Percentiles rank a stretch among this genome's conserved stretches.
phyloP scores from a whole-genome alignment of 2,329 filamentous ascomycete species.

The Hortaea werneckii region DNA sequence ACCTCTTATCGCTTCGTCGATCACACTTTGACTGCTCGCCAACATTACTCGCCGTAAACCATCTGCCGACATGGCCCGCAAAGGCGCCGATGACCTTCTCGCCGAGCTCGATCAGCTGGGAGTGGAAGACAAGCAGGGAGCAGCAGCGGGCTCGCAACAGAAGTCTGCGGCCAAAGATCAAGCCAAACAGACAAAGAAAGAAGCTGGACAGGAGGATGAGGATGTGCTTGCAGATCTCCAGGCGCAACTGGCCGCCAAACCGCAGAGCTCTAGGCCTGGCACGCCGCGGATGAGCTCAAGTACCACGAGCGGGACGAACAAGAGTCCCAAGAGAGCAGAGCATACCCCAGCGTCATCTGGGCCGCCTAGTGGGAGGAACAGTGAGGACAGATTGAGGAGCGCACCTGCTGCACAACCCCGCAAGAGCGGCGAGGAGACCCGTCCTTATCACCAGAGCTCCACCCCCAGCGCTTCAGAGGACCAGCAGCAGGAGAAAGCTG shows the following conservation, averaged over 20 bases:
- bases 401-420: conserved; percentile 35
- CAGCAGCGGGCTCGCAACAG: conserved; percentile 1
- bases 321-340: conserved; percentile 23
- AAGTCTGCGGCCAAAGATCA: conserved; percentile 36
- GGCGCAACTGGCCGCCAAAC: conserved; percentile 61
- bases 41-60: conserved; percentile 5
- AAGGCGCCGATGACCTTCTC: conserved; percentile 33
- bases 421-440: conserved; percentile 69
- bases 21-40: not conserved
- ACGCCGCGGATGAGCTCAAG: conserved; percentile 60
- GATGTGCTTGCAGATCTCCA: conserved; percentile 84
- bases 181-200: conserved; percentile 3
- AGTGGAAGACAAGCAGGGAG: conserved; percentile 11
- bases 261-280: conserved; percentile 62
- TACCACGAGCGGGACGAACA: conserved; percentile 28
- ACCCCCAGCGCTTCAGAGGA: conserved; percentile 52
- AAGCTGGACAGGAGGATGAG: conserved; percentile 39
- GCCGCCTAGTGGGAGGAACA: conserved; percentile 43
- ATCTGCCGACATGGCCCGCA: conserved; percentile 10
- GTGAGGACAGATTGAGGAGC: conserved; percentile 50
- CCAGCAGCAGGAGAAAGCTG: not conserved
- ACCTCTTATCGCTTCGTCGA: too few species aligned
- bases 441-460: conserved; percentile 61
- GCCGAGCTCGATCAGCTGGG: conserved; percentile 35
- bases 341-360: conserved; percentile 44